These are phyloP conservation scores for Cordyceps farinosa DNA, from an alignment of 2,329 filamentous ascomycete species.

Conservation along the genomic window DNA sequence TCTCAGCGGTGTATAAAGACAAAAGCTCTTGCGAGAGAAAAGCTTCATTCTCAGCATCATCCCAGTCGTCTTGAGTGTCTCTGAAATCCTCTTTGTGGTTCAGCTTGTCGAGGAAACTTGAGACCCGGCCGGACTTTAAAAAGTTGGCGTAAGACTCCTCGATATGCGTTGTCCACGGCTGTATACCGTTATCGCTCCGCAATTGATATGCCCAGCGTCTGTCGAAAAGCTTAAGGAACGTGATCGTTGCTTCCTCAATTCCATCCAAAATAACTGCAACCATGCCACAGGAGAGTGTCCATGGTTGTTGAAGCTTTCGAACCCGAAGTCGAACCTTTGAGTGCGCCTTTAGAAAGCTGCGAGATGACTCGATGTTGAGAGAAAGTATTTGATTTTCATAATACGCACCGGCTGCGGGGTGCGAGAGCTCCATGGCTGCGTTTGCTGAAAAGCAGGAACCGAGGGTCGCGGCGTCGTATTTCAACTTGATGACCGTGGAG, in stretches of 20 bases:
- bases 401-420: conserved; percentile 1
- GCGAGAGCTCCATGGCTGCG: neutral
- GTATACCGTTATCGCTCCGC: neutral
- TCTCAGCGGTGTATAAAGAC: conserved; percentile 20
- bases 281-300: conserved; percentile 9
- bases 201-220: neutral
- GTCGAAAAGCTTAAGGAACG: conserved; percentile 7
- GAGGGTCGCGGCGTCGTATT: neutral
- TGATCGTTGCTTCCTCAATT: neutral
- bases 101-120: neutral
- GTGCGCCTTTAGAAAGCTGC: neutral
- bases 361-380: neutral
- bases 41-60: conserved; percentile 21
- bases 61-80: conserved; percentile 22
- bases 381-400: neutral
- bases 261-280: neutral
- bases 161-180: conserved; percentile 1
- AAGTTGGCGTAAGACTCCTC: conserved; percentile 8
- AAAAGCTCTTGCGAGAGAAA: conserved; percentile 17
- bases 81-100: neutral
- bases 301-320: conserved; percentile 1
- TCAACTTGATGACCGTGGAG: neutral
- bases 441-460: neutral
- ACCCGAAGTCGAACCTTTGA: neutral
- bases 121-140: neutral